These are phyloP conservation scores for Tricholoma terreum DNA, from an alignment of 768 basidiomycete species.

Conservation along the genomic window DNA sequence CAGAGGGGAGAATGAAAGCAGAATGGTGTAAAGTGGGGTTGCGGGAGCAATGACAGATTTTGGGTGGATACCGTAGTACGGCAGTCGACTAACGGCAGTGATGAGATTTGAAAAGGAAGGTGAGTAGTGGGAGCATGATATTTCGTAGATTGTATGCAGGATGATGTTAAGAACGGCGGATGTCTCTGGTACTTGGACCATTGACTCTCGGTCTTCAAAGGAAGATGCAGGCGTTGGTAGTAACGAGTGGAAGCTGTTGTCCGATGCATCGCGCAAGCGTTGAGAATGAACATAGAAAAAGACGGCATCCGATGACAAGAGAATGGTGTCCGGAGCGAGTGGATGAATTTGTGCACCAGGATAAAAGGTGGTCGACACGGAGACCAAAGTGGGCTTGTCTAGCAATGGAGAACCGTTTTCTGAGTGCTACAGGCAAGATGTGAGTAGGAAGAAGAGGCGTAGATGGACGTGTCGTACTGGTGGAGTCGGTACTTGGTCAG, in stretches of 20 bases:
- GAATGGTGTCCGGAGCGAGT: constrained; percentile 57
- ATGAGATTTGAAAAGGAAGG: constrained; percentile 60
- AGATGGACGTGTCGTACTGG: no score
- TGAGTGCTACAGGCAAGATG: background rate
- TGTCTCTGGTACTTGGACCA: constrained; percentile 59
- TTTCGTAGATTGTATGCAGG: constrained; percentile 68
- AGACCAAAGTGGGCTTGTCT: constrained; percentile 50
- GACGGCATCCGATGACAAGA: constrained; percentile 72
- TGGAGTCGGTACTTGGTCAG: constrained; percentile 57
- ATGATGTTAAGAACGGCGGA: constrained; percentile 68
- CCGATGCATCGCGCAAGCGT: constrained; percentile 55
- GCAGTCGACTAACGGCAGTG: constrained; percentile 53
- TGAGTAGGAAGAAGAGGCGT: background rate
- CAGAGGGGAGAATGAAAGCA: constrained; percentile 66
- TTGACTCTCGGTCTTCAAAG: constrained; percentile 43
- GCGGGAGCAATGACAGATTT: constrained; percentile 45
- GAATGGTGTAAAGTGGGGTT: constrained; percentile 53
- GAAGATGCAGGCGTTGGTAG: constrained; percentile 43
- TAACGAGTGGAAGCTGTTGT: constrained; percentile 60
- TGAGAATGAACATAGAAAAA: constrained; percentile 80
- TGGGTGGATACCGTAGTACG: constrained; percentile 57
- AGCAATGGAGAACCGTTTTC: constrained; percentile 43
- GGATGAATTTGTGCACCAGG: constrained; percentile 61
- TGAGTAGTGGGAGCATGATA: constrained; percentile 72
- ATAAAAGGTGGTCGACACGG: constrained; percentile 81